Percentiles rank a stretch among this genome's conserved stretches.
These are phyloP conservation scores for Rhizopogon vesiculosus DNA, from an alignment of 768 basidiomycete species.

Conservation along the genomic window DNA sequence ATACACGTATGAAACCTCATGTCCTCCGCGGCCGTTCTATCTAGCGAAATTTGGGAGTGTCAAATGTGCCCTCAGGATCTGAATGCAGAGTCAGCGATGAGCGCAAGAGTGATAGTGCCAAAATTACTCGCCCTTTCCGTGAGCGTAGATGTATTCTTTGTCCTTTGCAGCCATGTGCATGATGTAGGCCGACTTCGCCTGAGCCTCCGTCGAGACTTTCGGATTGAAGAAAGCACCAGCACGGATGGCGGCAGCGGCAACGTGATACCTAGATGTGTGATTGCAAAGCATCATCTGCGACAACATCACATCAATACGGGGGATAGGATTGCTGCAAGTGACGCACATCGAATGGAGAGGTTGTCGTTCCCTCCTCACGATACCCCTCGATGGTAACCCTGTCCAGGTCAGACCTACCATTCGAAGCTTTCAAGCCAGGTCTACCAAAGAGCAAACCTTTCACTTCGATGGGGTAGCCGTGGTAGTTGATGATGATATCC, in stretches of 20 bases:
- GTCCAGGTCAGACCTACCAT: conserved; percentile 47
- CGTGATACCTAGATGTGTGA: conserved; percentile 59
- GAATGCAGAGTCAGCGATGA: not conserved
- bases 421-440: conserved; percentile 46
- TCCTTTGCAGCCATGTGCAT: conserved; percentile 60
- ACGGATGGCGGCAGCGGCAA: conserved; percentile 57
- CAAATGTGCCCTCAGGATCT: conserved; percentile 37
- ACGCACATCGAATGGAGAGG: conserved; percentile 73
- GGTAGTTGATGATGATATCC: conserved; percentile 78
- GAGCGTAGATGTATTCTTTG: conserved; percentile 51
- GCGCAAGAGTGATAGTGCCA: not conserved
- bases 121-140: conserved; percentile 48
- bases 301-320: not conserved
- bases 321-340: not conserved
- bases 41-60: conserved; percentile 37
- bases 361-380: conserved; percentile 74
- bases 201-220: conserved; percentile 52
- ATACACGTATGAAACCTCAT: not conserved
- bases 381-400: conserved; percentile 60
- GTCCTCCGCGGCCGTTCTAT: not conserved
- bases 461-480: conserved; percentile 74
- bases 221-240: conserved; percentile 49
- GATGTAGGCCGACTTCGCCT: conserved; percentile 51
- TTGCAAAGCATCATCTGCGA: conserved; percentile 74
- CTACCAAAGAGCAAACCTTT: conserved; percentile 62